Evolutionary conservation across 208 protist genomes (phyloP), one percentile per base, ranked within the genome.

Genomic region (Strigomonas culicis): DNA sequence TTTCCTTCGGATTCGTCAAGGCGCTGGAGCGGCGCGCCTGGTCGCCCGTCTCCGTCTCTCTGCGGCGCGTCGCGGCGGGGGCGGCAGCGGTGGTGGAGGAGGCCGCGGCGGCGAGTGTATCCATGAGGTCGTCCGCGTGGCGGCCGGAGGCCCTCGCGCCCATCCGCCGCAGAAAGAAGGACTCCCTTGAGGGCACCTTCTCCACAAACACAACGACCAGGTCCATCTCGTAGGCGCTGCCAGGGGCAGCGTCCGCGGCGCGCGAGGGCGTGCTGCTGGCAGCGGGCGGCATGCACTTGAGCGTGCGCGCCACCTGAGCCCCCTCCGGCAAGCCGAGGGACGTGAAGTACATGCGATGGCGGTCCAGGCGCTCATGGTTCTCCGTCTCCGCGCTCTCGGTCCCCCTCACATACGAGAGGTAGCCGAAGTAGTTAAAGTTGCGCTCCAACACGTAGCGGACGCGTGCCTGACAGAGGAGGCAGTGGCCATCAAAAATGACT

Each of bases 371-470:
- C 36, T 74, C 55, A 28, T 62, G 55, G 43, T 75, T 69, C 24
- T 72, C 68, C 2, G 27, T 30, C 28, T 76, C 66, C 7, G 61
- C 74, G 24, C 68, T 17, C 25, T 68, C 72, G 22, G 56, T 41
- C 44, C n/a, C 34, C 0, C 32, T 28, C 24, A 74, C 57, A 52
- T 77, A 83, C 32, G 66, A 70, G 22, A 78, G 58, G 53, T 89
- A 68, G 24, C 71, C 70, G 62, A 90, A 94, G 63, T 80, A 94
- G 53, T 75, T 88, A 43, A 94, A 95, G 71, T 95, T 95, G 43
- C 88, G 80, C 74, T 88, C 88, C 44, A 95, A 25, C 7, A 87
- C 83, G 63, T 84, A 90, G 30, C 74, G 80, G 11, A 86, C 79
- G 19, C 85, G 75, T 0, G 80, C 76, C 66, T 92, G 88, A 53